Percentiles rank a stretch among this genome's conserved stretches.
phyloP scores from a whole-genome alignment of 805 yeast genomes.

The Hanseniaspora taiwanica region DNA sequence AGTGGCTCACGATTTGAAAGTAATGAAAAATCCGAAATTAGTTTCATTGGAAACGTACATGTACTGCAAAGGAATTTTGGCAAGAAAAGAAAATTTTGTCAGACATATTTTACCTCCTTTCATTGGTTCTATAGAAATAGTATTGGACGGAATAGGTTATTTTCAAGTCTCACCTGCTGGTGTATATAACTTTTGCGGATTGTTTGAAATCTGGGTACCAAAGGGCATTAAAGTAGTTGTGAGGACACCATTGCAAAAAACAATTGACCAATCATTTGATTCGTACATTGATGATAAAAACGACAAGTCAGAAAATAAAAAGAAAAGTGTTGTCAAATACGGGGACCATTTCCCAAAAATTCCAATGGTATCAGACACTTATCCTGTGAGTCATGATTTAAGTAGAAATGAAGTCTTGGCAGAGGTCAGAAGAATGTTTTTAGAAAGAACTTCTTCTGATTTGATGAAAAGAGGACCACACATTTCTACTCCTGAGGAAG shows the following conservation, averaged over 20 bases:
- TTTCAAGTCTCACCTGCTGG: conserved; percentile 51
- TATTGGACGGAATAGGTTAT: conserved; percentile 52
- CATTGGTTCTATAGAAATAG: conserved; percentile 50
- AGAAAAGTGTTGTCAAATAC: conserved; percentile 8
- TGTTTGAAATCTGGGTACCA: conserved; percentile 42
- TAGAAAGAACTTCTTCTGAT: conserved; percentile 15
- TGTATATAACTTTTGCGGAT: conserved; percentile 18
- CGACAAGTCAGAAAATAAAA: conserved; percentile 4
- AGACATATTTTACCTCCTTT: conserved; percentile 59
- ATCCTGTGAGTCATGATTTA: conserved; percentile 13
- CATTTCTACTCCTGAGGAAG: background rate
- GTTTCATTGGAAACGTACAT: conserved; percentile 16
- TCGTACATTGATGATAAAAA: conserved; percentile 27
- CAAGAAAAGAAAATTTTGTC: conserved; percentile 17
- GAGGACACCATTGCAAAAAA: conserved; percentile 34
- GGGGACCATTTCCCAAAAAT: conserved; percentile 12
- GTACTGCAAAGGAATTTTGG: conserved; percentile 10
- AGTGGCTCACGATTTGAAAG: conserved; percentile 13
- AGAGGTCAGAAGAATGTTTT: conserved; percentile 17
- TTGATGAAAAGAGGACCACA: conserved; percentile 9
- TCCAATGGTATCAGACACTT: conserved; percentile 17
- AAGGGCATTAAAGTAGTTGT: conserved; percentile 39
- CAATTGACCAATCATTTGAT: conserved; percentile 14
- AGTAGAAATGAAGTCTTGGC: conserved; percentile 12
- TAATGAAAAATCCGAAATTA: background rate